These are phyloP conservation scores for Fragaria ananassa DNA, from an alignment of 306 rosid genomes.

Conservation along the genomic window DNA sequence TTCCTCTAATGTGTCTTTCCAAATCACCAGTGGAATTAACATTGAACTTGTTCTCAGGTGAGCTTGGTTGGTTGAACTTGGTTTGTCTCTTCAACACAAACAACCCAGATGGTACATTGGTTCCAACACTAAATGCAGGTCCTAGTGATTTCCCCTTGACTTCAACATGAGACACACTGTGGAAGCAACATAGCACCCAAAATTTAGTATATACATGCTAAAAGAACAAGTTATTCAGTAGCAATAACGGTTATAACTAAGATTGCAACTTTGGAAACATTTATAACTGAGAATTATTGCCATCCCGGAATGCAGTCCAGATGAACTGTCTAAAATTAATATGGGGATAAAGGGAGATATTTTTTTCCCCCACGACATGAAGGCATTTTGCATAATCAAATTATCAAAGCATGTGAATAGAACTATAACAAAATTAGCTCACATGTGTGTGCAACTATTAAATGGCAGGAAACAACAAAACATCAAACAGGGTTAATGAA, in stretches of 20 bases:
- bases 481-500: neutral
- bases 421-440: neutral
- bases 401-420: neutral
- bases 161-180: conserved; percentile 73
- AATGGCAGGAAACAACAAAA: neutral
- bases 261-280: neutral
- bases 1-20: conserved; percentile 27
- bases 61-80: conserved; percentile 15
- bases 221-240: neutral
- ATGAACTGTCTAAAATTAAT: neutral
- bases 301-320: neutral
- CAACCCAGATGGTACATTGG: conserved; percentile 51
- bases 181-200: neutral
- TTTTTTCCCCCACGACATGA: neutral
- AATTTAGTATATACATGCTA: conserved; percentile 8
- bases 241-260: neutral
- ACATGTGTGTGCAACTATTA: neutral
- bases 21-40: conserved; percentile 3
- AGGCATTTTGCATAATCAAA: neutral
- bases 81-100: conserved; percentile 50
- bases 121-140: conserved; percentile 58
- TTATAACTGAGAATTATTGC: neutral
- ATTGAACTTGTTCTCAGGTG: conserved; percentile 28
- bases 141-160: conserved; percentile 56
- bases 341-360: neutral